Evolutionary conservation across 1,284 basidiomycete species (phyloP).

Genomic region (Ustilago cynodontis): DNA sequence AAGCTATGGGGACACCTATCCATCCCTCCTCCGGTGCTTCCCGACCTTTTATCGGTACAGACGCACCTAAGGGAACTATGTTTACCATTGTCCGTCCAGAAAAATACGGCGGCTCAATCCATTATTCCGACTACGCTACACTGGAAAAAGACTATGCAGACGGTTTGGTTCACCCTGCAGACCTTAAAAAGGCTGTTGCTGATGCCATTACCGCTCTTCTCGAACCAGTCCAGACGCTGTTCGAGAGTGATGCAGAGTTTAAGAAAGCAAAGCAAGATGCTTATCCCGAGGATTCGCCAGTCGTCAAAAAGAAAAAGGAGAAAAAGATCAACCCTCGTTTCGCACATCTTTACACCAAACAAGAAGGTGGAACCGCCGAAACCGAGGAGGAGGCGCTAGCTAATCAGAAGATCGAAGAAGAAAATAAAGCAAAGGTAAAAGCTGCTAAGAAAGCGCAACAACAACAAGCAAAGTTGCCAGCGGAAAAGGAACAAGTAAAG

Average conservation of each 20-base stretch:
- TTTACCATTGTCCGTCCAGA: conserved; percentile 83
- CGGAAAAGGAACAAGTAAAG: conserved; percentile 18
- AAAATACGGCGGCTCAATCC: conserved; percentile 85
- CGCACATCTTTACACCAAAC: conserved; percentile 54
- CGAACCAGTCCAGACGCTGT: conserved; percentile 83
- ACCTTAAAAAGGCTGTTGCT: conserved; percentile 86
- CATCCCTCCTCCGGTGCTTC: conserved; percentile 31
- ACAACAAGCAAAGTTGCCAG: conserved; percentile 8
- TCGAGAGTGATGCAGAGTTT: conserved; percentile 84
- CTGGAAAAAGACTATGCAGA: conserved; percentile 83
- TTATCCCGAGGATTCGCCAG: conserved; percentile 76
- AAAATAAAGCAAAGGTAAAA: conserved; percentile 25
- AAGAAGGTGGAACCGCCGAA: conserved; percentile 59
- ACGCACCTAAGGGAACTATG: conserved; percentile 81
- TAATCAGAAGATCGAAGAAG: conserved; percentile 44
- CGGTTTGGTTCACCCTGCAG: conserved; percentile 87
- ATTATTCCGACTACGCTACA: conserved; percentile 79
- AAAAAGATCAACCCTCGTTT: conserved; percentile 62
- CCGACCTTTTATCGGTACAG: conserved; percentile 72
- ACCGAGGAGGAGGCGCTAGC: conserved; percentile 52
- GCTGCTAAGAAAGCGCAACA: conserved; percentile 17
- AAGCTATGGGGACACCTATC: conserved; percentile 40
- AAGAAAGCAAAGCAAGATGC: conserved; percentile 81
- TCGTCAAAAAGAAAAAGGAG: conserved; percentile 62
- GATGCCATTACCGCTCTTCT: conserved; percentile 83